A percentile compares a stretch with the other conserved stretches of the same genome.
Conservation (phyloP, 2,329 filamentous ascomycete species). For the Exserohilum rostratum region DNA sequence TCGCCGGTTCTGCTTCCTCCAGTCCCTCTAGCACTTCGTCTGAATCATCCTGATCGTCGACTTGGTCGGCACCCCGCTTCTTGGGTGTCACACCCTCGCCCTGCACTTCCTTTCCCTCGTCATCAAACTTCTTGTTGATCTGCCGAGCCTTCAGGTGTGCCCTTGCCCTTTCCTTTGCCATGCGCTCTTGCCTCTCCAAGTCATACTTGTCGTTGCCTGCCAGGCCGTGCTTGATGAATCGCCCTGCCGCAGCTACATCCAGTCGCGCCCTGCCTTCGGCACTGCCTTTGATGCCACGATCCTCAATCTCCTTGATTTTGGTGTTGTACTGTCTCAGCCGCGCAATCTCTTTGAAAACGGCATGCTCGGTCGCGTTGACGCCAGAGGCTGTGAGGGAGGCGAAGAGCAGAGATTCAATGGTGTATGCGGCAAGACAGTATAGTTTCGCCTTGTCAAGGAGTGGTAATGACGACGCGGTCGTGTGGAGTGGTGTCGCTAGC, state of each 20-base stretch:
- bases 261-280: constrained; percentile 55
- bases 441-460: constrained; percentile 96
- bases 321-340: constrained; percentile 89
- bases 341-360: constrained; percentile 82
- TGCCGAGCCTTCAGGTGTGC: constrained; percentile 30
- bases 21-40: constrained; percentile 20
- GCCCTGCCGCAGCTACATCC: constrained; percentile 76
- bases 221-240: constrained; percentile 83
- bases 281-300: constrained; percentile 49
- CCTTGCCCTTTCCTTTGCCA: constrained; percentile 43
- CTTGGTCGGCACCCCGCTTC: constrained; percentile 37
- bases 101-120: constrained; percentile 29
- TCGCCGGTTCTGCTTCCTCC: constrained; percentile 15
- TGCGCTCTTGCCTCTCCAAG: constrained; percentile 45
- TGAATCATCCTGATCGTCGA: constrained; percentile 14
- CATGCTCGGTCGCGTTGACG: constrained; percentile 78
- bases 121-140: constrained; percentile 38
- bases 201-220: constrained; percentile 58
- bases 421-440: constrained; percentile 84
- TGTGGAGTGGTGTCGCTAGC: constrained; percentile 66
- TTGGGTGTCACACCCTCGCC: constrained; percentile 21
- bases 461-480: constrained; percentile 77
- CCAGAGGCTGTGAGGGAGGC: constrained; percentile 80
- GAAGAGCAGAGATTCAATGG: constrained; percentile 89
- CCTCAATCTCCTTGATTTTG: constrained; percentile 82